Evolutionary conservation across 352 stramenopile species (phyloP), one percentile per base, ranked within the genome.

Genomic region (Thraustochytrium striatum): DNA sequence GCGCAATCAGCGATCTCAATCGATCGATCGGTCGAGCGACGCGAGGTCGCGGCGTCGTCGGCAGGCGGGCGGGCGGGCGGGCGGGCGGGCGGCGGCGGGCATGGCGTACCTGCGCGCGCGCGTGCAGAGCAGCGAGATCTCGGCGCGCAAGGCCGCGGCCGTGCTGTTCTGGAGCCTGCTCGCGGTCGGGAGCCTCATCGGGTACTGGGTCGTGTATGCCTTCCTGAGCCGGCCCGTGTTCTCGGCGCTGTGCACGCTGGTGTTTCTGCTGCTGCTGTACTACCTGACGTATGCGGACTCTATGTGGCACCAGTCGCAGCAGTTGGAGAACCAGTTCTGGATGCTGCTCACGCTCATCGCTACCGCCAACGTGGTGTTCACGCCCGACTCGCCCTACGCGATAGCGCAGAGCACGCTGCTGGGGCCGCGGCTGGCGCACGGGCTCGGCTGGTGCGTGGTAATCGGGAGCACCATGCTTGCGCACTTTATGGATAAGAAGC

Each of bases 251-350:
- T 75, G 43, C 65, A 7, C 5, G 32, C 16, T 28, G 21, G 65
- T 75, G 0, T 52, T 16, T 19, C 32, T 41, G 39, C 39, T 75
- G 50, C 47, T 75, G 43, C 39, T 58, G 19, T 28, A 61, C 8
- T 75, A 75, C 39, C 30, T 75, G 13, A n/a, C 52, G 36, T 13
- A 61, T 7, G 65, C 65, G 11, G 39, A 75, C 65, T 72, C 65
- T 3, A 43, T 75, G n/a, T 75, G 65, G 65, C 65, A 75, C 47
- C 39, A 75, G 65, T 75, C 65, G 32, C 65, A 75, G 65, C 39
- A 75, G n/a, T 8, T 75, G 25, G 65, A 75, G 36, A 75, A 75
- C 36, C 65, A 75, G 50, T 75, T 75, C 65, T 75, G 65, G 65
- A 75, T 75, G 65, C 44, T 75, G 36, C 41, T 72, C 9, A 68